Percentiles rank a stretch among this genome's conserved stretches.
phyloP scores from a whole-genome alignment of 2,329 filamentous ascomycete species.

The Pestalotiopsis sp. region DNA sequence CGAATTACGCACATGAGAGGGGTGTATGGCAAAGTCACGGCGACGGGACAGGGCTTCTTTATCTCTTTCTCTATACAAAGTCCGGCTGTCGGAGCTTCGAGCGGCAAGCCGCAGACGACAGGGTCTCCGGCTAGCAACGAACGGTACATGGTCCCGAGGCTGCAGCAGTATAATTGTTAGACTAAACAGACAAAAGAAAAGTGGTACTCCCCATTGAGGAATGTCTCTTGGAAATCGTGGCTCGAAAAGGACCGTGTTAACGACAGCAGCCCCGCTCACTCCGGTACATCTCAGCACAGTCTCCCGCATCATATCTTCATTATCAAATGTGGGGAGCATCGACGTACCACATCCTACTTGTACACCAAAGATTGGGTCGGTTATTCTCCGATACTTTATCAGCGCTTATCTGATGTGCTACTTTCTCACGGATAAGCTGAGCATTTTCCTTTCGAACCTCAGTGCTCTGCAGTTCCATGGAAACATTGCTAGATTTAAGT shows the following conservation, averaged over 20 bases:
- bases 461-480: too few relatives aligned
- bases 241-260: neutral
- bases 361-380: neutral
- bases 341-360: neutral
- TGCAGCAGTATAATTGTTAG: neutral
- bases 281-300: neutral
- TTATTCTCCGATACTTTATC: neutral
- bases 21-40: neutral
- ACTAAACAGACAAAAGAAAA: neutral
- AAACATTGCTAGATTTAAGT: too few relatives aligned
- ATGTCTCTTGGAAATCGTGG: neutral
- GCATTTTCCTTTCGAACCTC: too few relatives aligned
- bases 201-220: neutral
- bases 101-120: neutral
- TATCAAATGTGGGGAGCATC: neutral
- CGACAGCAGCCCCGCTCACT: neutral
- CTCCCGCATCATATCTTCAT: neutral
- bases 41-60: neutral
- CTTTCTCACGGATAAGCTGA: too few relatives aligned
- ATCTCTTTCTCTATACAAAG: neutral
- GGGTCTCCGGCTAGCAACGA: neutral
- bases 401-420: too few relatives aligned
- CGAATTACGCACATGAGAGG: neutral
- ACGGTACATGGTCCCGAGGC: neutral
- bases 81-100: neutral